Conservation (phyloP, 1,284 basidiomycete genomes). For the Ganoderma lingzhi region DNA sequence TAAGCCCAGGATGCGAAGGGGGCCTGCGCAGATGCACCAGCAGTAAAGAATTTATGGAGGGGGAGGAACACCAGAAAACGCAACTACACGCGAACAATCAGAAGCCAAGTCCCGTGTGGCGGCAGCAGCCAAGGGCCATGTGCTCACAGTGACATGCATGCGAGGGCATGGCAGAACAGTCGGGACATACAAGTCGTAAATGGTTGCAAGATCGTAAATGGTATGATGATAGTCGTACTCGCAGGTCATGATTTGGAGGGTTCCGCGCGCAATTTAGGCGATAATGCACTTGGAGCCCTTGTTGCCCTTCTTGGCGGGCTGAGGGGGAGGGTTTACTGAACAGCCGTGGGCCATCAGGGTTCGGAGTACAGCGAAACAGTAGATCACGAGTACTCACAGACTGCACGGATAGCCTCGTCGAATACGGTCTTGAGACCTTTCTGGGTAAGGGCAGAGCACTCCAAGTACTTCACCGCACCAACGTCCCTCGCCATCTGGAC, state of each 20-base stretch:
- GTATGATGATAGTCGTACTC: slow-evolving; percentile 41
- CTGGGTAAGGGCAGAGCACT: slow-evolving; percentile 98
- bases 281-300: slow-evolving; percentile 66
- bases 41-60: slow-evolving; percentile 27
- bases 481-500: slow-evolving; percentile 94
- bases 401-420: slow-evolving; percentile 94
- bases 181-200: slow-evolving; percentile 43
- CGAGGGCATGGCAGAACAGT: slow-evolving; percentile 19
- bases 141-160: slow-evolving; percentile 29
- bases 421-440: slow-evolving; percentile 98
- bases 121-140: slow-evolving; percentile 27
- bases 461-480: slow-evolving; percentile 94
- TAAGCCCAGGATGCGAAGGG: slow-evolving; percentile 11
- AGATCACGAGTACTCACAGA: slow-evolving; percentile 67
- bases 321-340: slow-evolving; percentile 78
- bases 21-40: slow-evolving; percentile 31
- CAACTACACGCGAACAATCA: slow-evolving; percentile 26
- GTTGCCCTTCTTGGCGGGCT: slow-evolving; percentile 58
- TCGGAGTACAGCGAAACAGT: slow-evolving; percentile 14
- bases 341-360: slow-evolving; percentile 20
- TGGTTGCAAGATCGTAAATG: slow-evolving; percentile 46
- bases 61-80: slow-evolving; percentile 29
- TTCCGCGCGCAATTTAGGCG: slow-evolving; percentile 54
- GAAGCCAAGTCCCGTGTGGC: slow-evolving; percentile 27
- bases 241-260: slow-evolving; percentile 30